Evolutionary conservation across 2,329 filamentous ascomycete genomes (phyloP), one percentile per base, ranked within the genome.

Genomic region (Stagonosporopsis chrysanthemi): DNA sequence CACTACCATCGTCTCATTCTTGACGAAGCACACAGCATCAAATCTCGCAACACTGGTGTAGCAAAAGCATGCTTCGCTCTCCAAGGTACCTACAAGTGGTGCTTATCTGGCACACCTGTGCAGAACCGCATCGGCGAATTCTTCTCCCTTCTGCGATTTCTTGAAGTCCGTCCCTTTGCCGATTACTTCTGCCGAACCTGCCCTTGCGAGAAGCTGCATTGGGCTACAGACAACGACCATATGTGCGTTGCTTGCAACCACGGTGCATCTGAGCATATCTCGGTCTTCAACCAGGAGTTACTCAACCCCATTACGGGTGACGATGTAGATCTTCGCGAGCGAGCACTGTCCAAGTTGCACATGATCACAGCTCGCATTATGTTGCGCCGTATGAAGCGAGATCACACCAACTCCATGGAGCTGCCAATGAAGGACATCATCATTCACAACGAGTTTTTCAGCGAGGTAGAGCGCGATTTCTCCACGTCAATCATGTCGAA

Each of bases 121-220:
- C 95, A 99, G 75, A 99, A 98, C 72, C 90, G 94, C 50, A 98
- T 98, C 64, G 94, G 95, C 70, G 94, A 98, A 75, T 96, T 97
- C 76, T 97, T 98, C 78, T 98, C 94, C 0, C 81, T 98, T 22
- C 83, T 99, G 53, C 89, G 95, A 2, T 99, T 99, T 76, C 84
- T 99, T 28, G 90, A 97, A 73, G 84, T 97, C 33, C 84, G 85
- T 8, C 94, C 94, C 0, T 98, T 97, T 75, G 90, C 94, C 7
- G 92, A 91, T 64, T 99, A 99, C 73, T 89, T 97, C 64, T 99
- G 95, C 82, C 95, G 94, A 73, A 83, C 87, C 55, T 99, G 95
- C 72, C 75, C 84, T 4, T 99, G 95, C 75, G 86, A 90, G 45
- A 85, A 86, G 53, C 79, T 97, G 4, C 91, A 97, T 68, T 99